These are phyloP conservation scores for Aspergillus leporis DNA, from an alignment of 495 filamentous ascomycete genomes.

Conservation along the genomic window DNA sequence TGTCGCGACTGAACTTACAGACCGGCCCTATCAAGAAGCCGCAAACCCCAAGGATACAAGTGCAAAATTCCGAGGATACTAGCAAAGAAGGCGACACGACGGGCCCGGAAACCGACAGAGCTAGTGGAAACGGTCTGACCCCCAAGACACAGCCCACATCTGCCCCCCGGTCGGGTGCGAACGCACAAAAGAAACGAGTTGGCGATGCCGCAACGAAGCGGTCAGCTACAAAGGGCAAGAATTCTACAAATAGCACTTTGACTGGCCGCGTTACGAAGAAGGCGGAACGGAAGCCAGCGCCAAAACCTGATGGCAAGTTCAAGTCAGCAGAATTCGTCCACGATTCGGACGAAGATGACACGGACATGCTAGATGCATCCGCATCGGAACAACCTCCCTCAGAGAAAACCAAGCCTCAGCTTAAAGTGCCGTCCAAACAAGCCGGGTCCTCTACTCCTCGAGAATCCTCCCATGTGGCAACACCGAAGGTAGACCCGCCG, in stretches of 20 bases:
- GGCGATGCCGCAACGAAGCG: conserved; percentile 60
- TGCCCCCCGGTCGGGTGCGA: conserved; percentile 53
- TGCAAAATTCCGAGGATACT: conserved; percentile 56
- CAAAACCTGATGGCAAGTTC: conserved; percentile 48
- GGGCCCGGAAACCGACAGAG: conserved; percentile 56
- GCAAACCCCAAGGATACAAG: conserved; percentile 55
- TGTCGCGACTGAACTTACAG: conserved; percentile 70
- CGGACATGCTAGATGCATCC: conserved; percentile 47
- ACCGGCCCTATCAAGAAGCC: conserved; percentile 56
- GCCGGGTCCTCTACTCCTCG: conserved; percentile 19
- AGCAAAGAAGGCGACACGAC: conserved; percentile 39
- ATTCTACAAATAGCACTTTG: conserved; percentile 47
- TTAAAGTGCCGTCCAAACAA: conserved; percentile 20
- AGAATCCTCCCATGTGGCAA: conserved; percentile 17
- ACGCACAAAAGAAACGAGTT: conserved; percentile 58
- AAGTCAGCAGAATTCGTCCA: conserved; percentile 76
- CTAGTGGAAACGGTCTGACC: conserved; percentile 40
- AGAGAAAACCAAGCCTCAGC: conserved; percentile 22
- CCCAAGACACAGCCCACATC: conserved; percentile 52
- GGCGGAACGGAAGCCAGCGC: conserved; percentile 45
- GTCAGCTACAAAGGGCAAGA: conserved; percentile 55
- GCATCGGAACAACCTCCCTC: conserved; percentile 36
- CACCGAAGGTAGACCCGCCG: conserved; percentile 20
- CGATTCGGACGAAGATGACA: conserved; percentile 73
- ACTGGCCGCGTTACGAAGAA: conserved; percentile 55